Percentiles rank a stretch among this genome's conserved stretches.
Conservation (phyloP, 2,329 filamentous ascomycete genomes). For the Colletotrichum trifolii region DNA sequence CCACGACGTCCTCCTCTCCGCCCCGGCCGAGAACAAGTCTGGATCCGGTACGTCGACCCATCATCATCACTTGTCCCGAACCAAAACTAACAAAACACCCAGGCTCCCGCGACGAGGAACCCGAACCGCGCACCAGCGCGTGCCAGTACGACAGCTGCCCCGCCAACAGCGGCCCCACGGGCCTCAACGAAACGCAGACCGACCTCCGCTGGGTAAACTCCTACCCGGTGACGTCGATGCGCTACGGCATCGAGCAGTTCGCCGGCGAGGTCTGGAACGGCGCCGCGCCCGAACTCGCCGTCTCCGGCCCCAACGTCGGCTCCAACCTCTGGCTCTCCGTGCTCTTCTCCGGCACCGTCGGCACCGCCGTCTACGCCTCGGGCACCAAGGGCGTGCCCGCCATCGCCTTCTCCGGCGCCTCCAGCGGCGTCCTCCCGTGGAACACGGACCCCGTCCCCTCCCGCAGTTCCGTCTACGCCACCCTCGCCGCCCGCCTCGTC, state of each 20-base stretch:
- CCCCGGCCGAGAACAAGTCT: conserved; percentile 74
- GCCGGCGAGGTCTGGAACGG: conserved; percentile 64
- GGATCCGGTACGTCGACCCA: conserved; percentile 51
- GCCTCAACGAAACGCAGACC: conserved; percentile 65
- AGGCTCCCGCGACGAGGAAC: conserved; percentile 64
- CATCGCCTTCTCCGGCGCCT: conserved; percentile 74
- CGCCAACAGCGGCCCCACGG: conserved; percentile 63
- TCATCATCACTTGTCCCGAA: background rate
- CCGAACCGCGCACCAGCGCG: conserved; percentile 56
- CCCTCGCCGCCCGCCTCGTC: conserved; percentile 69
- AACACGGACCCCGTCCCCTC: conserved; percentile 62
- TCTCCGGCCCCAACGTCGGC: conserved; percentile 71
- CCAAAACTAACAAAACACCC: background rate
- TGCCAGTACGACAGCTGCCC: conserved; percentile 74
- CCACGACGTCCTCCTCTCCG: conserved; percentile 72
- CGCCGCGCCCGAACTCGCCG: conserved; percentile 68
- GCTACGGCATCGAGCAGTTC: conserved; percentile 69
- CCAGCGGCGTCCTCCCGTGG: conserved; percentile 63
- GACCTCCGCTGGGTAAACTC: conserved; percentile 79
- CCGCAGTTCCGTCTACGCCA: conserved; percentile 70
- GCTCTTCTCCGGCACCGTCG: conserved; percentile 75
- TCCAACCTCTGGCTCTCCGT: conserved; percentile 67
- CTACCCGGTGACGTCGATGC: conserved; percentile 72
- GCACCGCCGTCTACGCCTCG: conserved; percentile 70
- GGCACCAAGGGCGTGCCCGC: conserved; percentile 67